Percentiles rank a stretch among this genome's conserved stretches.
Evolutionary conservation across 2,329 filamentous ascomycete species (phyloP).

Genomic region (Penicillium janthinellum): DNA sequence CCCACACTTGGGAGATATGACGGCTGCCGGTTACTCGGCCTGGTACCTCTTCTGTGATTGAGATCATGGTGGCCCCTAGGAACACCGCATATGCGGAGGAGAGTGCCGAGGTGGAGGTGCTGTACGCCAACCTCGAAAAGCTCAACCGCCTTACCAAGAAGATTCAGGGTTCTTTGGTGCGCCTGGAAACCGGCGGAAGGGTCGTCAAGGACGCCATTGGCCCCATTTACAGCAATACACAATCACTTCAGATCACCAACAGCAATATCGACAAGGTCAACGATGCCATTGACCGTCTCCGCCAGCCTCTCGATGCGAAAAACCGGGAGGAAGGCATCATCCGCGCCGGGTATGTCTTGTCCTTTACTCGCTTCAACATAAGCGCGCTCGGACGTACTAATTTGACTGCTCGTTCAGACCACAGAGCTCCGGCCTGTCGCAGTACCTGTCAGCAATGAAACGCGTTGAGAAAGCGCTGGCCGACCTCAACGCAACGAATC

Average conservation of each 20-base stretch:
- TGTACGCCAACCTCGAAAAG: constrained; percentile 78
- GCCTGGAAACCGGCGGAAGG: constrained; percentile 84
- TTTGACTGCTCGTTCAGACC: constrained; percentile 53
- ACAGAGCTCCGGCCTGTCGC: constrained; percentile 75
- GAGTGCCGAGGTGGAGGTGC: constrained; percentile 67
- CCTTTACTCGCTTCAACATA: not conserved
- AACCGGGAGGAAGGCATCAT: constrained; percentile 91
- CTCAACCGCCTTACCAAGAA: constrained; percentile 92
- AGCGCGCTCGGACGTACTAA: not conserved
- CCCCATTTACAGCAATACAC: constrained; percentile 89
- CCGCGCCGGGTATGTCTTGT: constrained; percentile 64
- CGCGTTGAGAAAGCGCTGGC: constrained; percentile 80
- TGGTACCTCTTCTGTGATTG: constrained; percentile 20
- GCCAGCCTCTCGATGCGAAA: constrained; percentile 89
- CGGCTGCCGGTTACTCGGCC: constrained; percentile 18
- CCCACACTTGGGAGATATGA: constrained; percentile 25
- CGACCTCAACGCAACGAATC: constrained; percentile 85
- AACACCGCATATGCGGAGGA: constrained; percentile 65
- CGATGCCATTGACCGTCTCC: constrained; percentile 81
- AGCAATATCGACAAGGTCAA: constrained; percentile 86
- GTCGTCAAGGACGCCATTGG: constrained; percentile 90
- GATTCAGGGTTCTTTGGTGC: constrained; percentile 82
- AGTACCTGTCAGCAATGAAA: constrained; percentile 87
- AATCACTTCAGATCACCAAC: constrained; percentile 82
- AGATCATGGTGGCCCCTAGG: constrained; percentile 56